Evolutionary conservation across 768 basidiomycete species (phyloP).

Genomic region (Leccinum disarticulatum): DNA sequence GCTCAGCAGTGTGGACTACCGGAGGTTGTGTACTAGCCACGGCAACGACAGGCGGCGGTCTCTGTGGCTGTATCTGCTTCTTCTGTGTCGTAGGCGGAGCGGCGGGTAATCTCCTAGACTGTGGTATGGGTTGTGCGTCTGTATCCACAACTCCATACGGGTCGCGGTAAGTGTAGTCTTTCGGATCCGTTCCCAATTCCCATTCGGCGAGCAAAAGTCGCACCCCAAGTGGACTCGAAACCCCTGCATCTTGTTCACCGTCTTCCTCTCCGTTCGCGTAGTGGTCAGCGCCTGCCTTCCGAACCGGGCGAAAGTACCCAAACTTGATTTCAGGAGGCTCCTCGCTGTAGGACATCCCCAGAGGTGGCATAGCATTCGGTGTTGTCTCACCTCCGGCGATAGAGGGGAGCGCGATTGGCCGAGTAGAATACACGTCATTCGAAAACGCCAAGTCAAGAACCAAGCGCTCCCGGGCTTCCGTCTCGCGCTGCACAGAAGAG

Average conservation of each 20-base stretch:
- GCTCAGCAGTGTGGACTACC: constrained; percentile 10
- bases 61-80: constrained; percentile 25
- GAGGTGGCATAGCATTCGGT: constrained; percentile 23
- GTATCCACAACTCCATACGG: constrained; percentile 45
- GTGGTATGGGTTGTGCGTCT: constrained; percentile 16
- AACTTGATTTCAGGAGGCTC: constrained; percentile 62
- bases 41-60: constrained; percentile 42
- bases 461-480: constrained; percentile 58
- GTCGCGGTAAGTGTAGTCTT: constrained; percentile 52
- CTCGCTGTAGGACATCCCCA: constrained; percentile 48
- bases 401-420: constrained; percentile 33
- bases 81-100: constrained; percentile 18
- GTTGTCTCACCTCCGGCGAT: neutral
- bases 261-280: constrained; percentile 26
- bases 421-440: constrained; percentile 52
- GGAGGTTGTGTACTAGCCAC: constrained; percentile 22
- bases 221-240: constrained; percentile 50
- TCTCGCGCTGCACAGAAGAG: constrained; percentile 46
- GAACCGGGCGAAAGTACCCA: constrained; percentile 57
- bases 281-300: constrained; percentile 30
- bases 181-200: constrained; percentile 54
- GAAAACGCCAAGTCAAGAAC: constrained; percentile 64
- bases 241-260: constrained; percentile 12
- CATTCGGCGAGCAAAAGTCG: constrained; percentile 68
- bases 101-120: constrained; percentile 12